Conservation (phyloP, 2,329 filamentous ascomycete species). For the Neonectria coccinea region DNA sequence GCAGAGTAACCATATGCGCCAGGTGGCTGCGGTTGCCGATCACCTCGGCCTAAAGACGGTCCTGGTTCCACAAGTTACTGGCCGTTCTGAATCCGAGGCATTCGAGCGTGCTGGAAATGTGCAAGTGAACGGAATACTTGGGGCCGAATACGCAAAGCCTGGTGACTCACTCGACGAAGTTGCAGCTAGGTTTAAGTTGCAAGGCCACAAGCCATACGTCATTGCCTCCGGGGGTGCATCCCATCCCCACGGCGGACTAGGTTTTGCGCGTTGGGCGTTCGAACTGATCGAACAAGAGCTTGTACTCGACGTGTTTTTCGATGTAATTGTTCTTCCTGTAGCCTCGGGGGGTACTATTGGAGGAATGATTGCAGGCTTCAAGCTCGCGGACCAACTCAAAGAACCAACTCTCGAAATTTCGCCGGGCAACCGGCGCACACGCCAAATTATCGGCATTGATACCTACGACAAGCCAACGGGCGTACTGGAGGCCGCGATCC, state of each 20-base stretch:
- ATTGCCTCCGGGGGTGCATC: neutral
- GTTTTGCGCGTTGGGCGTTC: neutral
- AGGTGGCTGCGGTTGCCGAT: conserved; percentile 46
- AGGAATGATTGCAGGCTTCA: conserved; percentile 17
- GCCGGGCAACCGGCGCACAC: neutral
- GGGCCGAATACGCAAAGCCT: neutral
- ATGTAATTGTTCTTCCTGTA: conserved; percentile 14
- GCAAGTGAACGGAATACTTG: neutral
- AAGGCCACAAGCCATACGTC: neutral
- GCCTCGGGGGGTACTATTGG: conserved; percentile 15
- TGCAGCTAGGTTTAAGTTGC: neutral
- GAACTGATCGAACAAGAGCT: neutral
- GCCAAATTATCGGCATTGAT: neutral
- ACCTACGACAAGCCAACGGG: neutral
- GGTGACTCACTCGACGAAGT: neutral
- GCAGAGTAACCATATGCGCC: conserved; percentile 53
- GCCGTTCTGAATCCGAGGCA: neutral
- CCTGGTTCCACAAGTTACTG: neutral
- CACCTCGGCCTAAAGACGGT: neutral
- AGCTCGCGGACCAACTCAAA: conserved; percentile 7
- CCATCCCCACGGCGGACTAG: neutral
- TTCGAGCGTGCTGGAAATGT: neutral
- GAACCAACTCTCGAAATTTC: neutral
- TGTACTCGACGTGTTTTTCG: neutral
- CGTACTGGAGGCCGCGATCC: neutral